Conservation (phyloP, 2,329 filamentous ascomycete species). For the Trichoderma simmonsii region DNA sequence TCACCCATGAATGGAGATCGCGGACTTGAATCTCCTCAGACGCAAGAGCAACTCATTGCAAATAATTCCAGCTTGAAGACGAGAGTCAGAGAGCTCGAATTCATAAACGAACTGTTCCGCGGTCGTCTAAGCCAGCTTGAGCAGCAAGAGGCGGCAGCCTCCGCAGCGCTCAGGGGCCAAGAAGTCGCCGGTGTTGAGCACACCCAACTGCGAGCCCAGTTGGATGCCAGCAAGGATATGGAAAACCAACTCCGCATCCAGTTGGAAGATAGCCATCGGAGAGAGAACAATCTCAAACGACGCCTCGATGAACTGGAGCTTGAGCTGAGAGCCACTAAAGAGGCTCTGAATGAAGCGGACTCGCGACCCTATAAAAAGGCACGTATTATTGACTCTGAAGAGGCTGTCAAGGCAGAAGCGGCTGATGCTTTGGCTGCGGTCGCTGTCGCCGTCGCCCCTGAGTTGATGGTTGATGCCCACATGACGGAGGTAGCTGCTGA, state of each 20-base stretch:
- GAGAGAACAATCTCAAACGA: slow-evolving; percentile 79
- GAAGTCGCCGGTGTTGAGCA: slow-evolving; percentile 56
- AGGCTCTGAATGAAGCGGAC: slow-evolving; percentile 20
- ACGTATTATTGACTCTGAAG: slow-evolving; percentile 23
- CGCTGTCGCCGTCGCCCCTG: slow-evolving; percentile 6
- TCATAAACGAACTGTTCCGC: slow-evolving; percentile 84
- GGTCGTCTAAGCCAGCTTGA: slow-evolving; percentile 77
- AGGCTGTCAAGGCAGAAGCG: slow-evolving; percentile 3
- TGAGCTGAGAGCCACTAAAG: slow-evolving; percentile 42
- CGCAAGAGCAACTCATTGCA: slow-evolving; percentile 74
- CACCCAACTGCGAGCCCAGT: slow-evolving; percentile 54
- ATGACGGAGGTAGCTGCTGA: not conserved
- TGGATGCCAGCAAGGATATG: slow-evolving; percentile 44
- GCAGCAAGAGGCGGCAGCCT: slow-evolving; percentile 66
- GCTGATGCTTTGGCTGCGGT: not conserved
- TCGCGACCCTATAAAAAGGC: slow-evolving; percentile 29
- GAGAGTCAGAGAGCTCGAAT: slow-evolving; percentile 87
- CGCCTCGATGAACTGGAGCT: slow-evolving; percentile 76
- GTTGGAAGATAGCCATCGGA: slow-evolving; percentile 71
- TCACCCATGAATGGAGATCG: slow-evolving; percentile 57
- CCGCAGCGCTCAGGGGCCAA: slow-evolving; percentile 59
- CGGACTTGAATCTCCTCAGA: slow-evolving; percentile 67
- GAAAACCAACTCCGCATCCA: slow-evolving; percentile 54
- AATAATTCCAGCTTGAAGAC: slow-evolving; percentile 89
- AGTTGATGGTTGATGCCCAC: slow-evolving; percentile 6